phyloP scores from a whole-genome alignment of 1,284 basidiomycete species.

The Garcileccinum viscosum region DNA sequence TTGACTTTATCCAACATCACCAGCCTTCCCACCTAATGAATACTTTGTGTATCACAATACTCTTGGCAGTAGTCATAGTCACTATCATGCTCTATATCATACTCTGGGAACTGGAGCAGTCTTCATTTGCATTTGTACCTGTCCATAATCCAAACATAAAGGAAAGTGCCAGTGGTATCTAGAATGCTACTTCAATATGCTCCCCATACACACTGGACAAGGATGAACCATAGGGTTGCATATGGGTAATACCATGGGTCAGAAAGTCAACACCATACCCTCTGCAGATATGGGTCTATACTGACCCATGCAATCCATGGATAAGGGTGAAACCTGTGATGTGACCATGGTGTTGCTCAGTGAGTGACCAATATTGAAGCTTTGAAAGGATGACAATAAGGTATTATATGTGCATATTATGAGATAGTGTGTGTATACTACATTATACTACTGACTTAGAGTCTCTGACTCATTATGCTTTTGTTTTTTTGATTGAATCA shows the following conservation, averaged over 20 bases:
- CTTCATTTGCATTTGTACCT: no score
- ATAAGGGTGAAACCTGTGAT: background rate
- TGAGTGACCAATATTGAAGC: no score
- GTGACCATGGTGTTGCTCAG: background rate
- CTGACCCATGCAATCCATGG: conserved; percentile 6
- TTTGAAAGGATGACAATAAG: no score
- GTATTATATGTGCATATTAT: background rate
- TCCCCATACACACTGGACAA: no score
- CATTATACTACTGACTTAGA: background rate
- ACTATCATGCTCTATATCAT: background rate
- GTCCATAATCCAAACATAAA: no score
- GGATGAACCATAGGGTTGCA: background rate
- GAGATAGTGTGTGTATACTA: background rate
- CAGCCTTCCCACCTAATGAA: no score
- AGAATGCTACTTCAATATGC: no score
- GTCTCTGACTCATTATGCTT: background rate
- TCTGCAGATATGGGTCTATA: conserved; percentile 4
- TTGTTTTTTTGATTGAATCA: background rate
- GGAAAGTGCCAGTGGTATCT: no score
- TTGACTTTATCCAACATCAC: no score
- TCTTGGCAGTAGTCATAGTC: background rate
- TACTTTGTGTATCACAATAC: background rate
- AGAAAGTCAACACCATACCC: conserved; percentile 4
- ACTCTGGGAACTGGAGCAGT: conserved; percentile 24
- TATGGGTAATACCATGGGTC: background rate